phyloP scores from a whole-genome alignment of 768 basidiomycete species.

The Pholiota molesta region DNA sequence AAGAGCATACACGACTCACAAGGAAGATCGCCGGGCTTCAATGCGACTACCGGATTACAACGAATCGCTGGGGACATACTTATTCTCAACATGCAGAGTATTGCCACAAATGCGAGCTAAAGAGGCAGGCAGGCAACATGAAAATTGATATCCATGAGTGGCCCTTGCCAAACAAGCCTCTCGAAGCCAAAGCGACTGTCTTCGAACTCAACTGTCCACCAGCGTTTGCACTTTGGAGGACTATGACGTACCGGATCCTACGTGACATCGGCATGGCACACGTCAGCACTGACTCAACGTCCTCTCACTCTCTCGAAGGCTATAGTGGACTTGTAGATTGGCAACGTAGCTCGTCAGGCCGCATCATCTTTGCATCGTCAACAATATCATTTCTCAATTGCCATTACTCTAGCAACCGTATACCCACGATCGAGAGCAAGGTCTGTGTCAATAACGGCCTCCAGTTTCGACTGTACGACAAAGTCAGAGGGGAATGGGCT shows the following conservation, averaged over 20 bases:
- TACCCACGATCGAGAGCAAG: constrained; percentile 16
- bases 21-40: constrained; percentile 5
- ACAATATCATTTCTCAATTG: constrained; percentile 34
- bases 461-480: constrained; percentile 34
- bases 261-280: constrained; percentile 34
- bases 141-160: constrained; percentile 44
- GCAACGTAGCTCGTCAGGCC: constrained; percentile 13
- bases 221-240: constrained; percentile 47
- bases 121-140: constrained; percentile 19
- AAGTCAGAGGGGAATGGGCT: constrained; percentile 9
- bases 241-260: constrained; percentile 39
- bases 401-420: constrained; percentile 29
- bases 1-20: constrained; percentile 20
- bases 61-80: background rate
- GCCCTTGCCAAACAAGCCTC: constrained; percentile 39
- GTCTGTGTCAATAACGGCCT: constrained; percentile 35
- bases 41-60: constrained; percentile 13
- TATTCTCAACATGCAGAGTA: background rate
- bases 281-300: background rate
- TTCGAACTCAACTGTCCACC: constrained; percentile 46
- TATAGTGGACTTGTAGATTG: constrained; percentile 14
- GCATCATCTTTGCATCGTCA: constrained; percentile 41
- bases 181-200: constrained; percentile 31
- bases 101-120: constrained; percentile 33
- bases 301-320: background rate